Base-by-base conservation (phyloP, 352 stramenopile species). In the Peronosclerospora sorghi region DNA sequence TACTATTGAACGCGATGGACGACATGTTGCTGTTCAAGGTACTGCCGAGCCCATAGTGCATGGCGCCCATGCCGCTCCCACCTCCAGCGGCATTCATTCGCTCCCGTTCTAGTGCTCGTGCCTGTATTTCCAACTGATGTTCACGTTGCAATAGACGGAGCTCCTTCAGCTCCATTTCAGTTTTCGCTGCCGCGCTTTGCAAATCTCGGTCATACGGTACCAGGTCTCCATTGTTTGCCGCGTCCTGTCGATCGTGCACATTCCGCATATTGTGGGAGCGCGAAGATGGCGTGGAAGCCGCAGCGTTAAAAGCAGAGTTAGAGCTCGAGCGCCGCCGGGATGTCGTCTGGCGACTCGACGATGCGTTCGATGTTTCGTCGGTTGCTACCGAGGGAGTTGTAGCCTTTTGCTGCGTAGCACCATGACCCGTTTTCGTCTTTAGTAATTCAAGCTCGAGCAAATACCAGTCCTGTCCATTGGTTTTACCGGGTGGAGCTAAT, bases 391-490 rank as follows among this genome's bases (percentile, higher is more conserved):
- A 14, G 9, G 58, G 51, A 13, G 62, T 58, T 2, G 59, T 51
- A 9, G 56, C 63, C 39, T 67, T 74, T 14, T 60, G 52, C 28
- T 65, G 54, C 0, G 44, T 60, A 7, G 19, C 28, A 14, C 48
- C 60, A 18, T 56, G 39, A n/a, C 57, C 62, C 7, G 62, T 68
- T 45, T 86, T 86, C 32, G 70, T 83, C 49, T 86, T 85, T 17
- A 89, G 35, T 19, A 89, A 49, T 35, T 80, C 66, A 44, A 86
- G 71, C 20, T 89, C 72, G n/a, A 89, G 35, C 13, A 89, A 47
- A 53, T 89, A 89, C 77, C 77, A 89, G 20, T 89, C 77, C 54
- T 83, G 60, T 15, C 72, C 71, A 19, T 85, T 89, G 9, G 77
- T 86, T 46, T 89, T 89, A 12, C 62, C 63, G 0, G 77, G 77